Evolutionary conservation across 441 rosid species (phyloP).

Genomic region (Metrosideros polymorpha): DNA sequence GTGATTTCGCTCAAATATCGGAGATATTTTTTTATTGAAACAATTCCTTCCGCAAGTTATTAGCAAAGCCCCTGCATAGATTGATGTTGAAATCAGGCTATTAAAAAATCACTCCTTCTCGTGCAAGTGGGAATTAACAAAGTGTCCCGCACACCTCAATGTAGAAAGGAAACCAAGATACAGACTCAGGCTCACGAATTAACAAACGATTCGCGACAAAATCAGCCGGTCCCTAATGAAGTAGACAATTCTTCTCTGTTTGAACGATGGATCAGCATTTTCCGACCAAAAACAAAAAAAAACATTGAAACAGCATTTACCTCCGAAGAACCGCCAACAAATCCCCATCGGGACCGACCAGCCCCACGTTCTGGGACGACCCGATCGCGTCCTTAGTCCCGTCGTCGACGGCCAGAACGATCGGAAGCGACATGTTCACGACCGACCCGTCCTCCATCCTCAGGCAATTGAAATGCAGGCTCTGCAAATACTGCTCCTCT

Average conservation of each 20-base stretch:
- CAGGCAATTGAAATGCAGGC: slow-evolving; percentile 74
- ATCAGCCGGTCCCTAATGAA: not conserved
- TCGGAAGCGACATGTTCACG: slow-evolving; percentile 93
- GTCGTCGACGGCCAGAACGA: slow-evolving; percentile 87
- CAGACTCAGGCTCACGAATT: not conserved
- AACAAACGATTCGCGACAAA: not conserved
- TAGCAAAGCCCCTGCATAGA: not conserved
- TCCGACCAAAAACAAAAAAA: too few relatives aligned
- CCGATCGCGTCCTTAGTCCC: slow-evolving; percentile 62
- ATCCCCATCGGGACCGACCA: slow-evolving; percentile 53
- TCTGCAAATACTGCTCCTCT: slow-evolving; percentile 79
- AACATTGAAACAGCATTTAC: slow-evolving; percentile 7
- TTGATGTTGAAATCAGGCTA: not conserved
- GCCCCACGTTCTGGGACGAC: slow-evolving; percentile 36
- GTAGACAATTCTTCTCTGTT: not conserved
- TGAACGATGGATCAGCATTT: not conserved
- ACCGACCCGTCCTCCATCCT: slow-evolving; percentile 41
- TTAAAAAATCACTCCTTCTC: not conserved
- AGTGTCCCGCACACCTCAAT: not conserved
- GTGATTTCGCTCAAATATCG: not conserved
- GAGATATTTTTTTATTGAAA: not conserved
- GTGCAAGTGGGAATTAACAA: not conserved
- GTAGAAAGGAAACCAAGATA: not conserved
- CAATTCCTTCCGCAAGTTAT: not conserved
- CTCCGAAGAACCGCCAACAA: slow-evolving; percentile 61